phyloP scores from a whole-genome alignment of 2,329 filamentous ascomycete genomes.

The Aureobasidium sp. region DNA sequence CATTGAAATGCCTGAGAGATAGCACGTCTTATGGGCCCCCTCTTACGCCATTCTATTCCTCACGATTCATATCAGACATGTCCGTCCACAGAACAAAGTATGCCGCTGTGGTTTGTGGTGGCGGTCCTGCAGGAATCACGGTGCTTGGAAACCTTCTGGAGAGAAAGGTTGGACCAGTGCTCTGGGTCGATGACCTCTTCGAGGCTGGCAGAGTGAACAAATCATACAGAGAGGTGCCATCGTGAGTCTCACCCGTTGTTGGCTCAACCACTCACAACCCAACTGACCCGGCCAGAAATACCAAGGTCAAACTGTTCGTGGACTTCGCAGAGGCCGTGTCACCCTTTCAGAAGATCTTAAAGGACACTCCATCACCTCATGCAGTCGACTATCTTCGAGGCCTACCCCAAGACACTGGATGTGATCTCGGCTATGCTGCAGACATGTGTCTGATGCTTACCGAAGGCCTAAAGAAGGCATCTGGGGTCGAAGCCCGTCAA shows the following conservation, averaged over 20 bases:
- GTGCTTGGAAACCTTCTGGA: conserved; percentile 57
- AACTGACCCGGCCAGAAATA: conserved; percentile 39
- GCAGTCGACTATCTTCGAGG: conserved; percentile 47
- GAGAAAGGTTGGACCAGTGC: conserved; percentile 41
- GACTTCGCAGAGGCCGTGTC: conserved; percentile 49
- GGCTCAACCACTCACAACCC: conserved; percentile 7
- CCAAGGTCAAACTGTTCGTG: conserved; percentile 54
- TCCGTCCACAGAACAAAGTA: conserved; percentile 28
- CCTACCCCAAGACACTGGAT: conserved; percentile 51
- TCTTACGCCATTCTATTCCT: background rate
- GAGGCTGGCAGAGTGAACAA: conserved; percentile 37
- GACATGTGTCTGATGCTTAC: conserved; percentile 47
- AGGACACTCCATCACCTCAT: conserved; percentile 44
- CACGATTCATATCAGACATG: conserved; percentile 15
- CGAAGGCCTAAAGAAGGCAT: conserved; percentile 37
- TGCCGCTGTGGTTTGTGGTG: conserved; percentile 52
- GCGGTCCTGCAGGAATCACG: conserved; percentile 53
- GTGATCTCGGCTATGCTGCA: conserved; percentile 50
- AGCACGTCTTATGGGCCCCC: background rate
- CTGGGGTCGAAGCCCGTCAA: conserved; percentile 34
- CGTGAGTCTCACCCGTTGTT: conserved; percentile 27
- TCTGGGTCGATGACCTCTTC: conserved; percentile 55
- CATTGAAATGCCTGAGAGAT: conserved; percentile 5
- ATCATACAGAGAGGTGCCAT: conserved; percentile 55
- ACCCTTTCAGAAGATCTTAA: conserved; percentile 47